These are phyloP conservation scores for Fusarium haematococcum DNA, from an alignment of 2,329 filamentous ascomycete genomes.

Conservation along the genomic window DNA sequence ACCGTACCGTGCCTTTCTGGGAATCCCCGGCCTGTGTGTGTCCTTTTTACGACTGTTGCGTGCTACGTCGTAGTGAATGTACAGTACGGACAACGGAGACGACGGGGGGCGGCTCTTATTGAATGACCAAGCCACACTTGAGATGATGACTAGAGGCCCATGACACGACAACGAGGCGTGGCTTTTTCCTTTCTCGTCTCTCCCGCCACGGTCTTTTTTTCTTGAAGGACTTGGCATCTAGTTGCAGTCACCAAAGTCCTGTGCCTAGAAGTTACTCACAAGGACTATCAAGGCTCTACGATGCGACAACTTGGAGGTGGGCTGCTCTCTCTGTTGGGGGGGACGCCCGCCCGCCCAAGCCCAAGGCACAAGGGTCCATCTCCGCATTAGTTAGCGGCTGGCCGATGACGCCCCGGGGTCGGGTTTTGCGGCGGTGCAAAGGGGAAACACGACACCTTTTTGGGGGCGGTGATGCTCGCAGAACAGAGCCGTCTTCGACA, in stretches of 20 bases:
- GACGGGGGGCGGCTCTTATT: conserved; percentile 1
- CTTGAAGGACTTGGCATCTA: neutral
- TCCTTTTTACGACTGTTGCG: neutral
- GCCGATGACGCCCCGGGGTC: neutral
- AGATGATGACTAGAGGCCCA: conserved; percentile 18
- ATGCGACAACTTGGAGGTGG: neutral
- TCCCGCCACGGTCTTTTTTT: neutral
- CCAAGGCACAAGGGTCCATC: conserved; percentile 7
- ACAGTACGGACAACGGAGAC: neutral
- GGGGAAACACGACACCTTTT: conserved; percentile 4
- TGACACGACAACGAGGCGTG: neutral
- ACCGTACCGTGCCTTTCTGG: neutral
- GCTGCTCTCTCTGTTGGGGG: neutral
- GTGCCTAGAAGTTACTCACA: neutral
- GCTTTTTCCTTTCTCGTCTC: neutral
- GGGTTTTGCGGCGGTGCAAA: conserved; percentile 19
- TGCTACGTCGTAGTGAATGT: neutral
- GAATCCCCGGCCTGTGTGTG: neutral
- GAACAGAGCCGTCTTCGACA: neutral
- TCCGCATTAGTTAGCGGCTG: conserved; percentile 2
- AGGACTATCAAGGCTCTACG: conserved; percentile 2
- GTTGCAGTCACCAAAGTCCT: neutral
- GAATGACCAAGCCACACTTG: conserved; percentile 19
- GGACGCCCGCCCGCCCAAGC: conserved; percentile 5
- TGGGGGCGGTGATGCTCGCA: neutral